Base-by-base conservation (phyloP, 2,329 filamentous ascomycete species). In the Diatrype stigma region DNA sequence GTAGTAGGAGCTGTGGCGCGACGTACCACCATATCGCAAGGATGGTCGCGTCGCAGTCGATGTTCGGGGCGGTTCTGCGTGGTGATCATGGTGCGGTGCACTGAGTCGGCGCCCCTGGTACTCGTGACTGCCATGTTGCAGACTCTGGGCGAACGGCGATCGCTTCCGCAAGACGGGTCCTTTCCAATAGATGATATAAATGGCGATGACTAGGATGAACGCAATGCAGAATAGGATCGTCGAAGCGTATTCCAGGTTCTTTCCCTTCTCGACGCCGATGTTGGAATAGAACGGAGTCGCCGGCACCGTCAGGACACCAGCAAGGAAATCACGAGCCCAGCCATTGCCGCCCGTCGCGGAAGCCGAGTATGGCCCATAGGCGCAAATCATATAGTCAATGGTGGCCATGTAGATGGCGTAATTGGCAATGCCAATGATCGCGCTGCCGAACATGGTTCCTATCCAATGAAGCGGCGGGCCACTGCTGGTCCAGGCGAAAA, bases 281-380 rank as follows among this genome's bases (percentile, higher is more conserved):
- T 73, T 80, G 28, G 66, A 62, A 63, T 77, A 81, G 60, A 81
- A 74, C 1, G 82, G 83, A 2, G 76, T 80, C 0, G 82, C 79
- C 30, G 81, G 83, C 30, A 86, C 70, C 2, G 83, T 84, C 12
- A 84, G 73, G n/a, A 86, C 73, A 67, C 84, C 84, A 30, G 84
- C 84, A 23, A 87, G 70, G 63, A 86, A 79, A 57, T 87, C 84
- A 57, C 84, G 75, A 32, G 82, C 76, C 69, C 83, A 85, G 17
- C 82, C 84, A 59, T 87, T 87, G 17, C 84, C 84, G 45, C 84
- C 84, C 0, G 82, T 86, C 0, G 84, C 84, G 1, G 81, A 85
- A 11, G 84, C 83, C 2, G 83, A 81, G 65, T 85, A 86, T 0
- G 79, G 79, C 0, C 83, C 84, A 59, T 87, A 88, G 6, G 83